A percentile compares a stretch with the other conserved stretches of the same genome.
phyloP scores from a whole-genome alignment of 768 basidiomycete species.

The Collybia sordida region DNA sequence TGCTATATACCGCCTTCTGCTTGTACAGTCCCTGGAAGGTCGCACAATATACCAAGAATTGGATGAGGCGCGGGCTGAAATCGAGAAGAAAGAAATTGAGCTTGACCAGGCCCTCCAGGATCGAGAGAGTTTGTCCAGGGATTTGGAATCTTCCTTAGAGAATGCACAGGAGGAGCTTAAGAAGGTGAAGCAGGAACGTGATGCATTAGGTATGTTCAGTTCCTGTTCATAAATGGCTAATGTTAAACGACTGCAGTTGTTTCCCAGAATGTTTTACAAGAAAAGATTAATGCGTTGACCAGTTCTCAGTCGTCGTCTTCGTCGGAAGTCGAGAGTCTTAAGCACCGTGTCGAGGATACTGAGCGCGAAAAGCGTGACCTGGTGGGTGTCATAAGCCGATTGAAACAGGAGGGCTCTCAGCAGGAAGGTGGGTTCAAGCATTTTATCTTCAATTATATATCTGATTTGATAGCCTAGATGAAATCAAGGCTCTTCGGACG shows the following conservation, averaged over 20 bases:
- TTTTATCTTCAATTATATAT: conserved; percentile 1
- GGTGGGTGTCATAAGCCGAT: conserved; percentile 75
- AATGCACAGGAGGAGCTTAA: conserved; percentile 54
- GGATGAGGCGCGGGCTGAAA: conserved; percentile 68
- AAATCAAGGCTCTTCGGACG: conserved; percentile 64
- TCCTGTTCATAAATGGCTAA: conserved; percentile 15
- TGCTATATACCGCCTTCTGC: conserved; percentile 59
- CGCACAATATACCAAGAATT: conserved; percentile 60
- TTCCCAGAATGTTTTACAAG: conserved; percentile 47
- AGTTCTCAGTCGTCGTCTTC: conserved; percentile 63
- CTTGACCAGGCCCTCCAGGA: conserved; percentile 84
- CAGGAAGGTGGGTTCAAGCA: conserved; percentile 65
- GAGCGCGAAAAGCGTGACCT: conserved; percentile 93
- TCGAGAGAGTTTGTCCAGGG: conserved; percentile 58
- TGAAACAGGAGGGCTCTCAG: conserved; percentile 73
- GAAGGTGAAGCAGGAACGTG: conserved; percentile 59
- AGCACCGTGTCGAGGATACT: conserved; percentile 64
- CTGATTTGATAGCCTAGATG: conserved; percentile 45
- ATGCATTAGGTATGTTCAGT: conserved; percentile 52
- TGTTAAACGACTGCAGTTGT: conserved; percentile 32
- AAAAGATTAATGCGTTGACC: conserved; percentile 55
- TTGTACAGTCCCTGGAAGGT: conserved; percentile 54
- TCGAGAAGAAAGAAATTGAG: conserved; percentile 76
- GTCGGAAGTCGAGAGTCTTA: conserved; percentile 56
- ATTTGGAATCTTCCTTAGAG: conserved; percentile 55